phyloP scores from a whole-genome alignment of 306 rosid genomes.

The Lathyrus aphaca region DNA sequence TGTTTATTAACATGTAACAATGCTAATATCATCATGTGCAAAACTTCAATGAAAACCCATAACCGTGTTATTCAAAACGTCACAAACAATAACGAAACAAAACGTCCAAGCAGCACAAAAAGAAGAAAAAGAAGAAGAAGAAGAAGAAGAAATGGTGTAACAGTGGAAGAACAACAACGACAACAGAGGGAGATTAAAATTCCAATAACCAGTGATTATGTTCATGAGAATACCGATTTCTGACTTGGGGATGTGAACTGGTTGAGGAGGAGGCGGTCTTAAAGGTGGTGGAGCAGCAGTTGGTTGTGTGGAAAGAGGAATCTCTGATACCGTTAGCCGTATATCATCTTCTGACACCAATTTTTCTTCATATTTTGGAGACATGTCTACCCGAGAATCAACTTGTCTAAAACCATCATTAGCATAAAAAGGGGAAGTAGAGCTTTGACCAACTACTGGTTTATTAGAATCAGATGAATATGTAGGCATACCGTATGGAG shows the following conservation, averaged over 20 bases:
- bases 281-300: conserved; percentile 98
- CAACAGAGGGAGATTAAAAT: too few species aligned
- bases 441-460: conserved; percentile 56
- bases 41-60: too few species aligned
- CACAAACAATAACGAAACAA: too few species aligned
- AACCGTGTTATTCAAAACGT: conserved; percentile 9
- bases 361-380: conserved; percentile 67
- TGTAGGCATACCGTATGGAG: conserved; percentile 61
- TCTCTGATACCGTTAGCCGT: conserved; percentile 90
- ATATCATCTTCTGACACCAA: conserved; percentile 63
- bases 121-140: too few species aligned
- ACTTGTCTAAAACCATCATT: conserved; percentile 47
- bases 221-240: too few species aligned
- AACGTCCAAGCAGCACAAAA: too few species aligned
- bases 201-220: too few species aligned
- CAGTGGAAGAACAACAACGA: too few species aligned
- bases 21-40: conserved; percentile 26
- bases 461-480: conserved; percentile 57
- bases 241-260: conserved; percentile 64
- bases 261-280: conserved; percentile 97
- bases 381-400: conserved; percentile 49
- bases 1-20: conserved; percentile 33
- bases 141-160: too few species aligned
- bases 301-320: conserved; percentile 91
- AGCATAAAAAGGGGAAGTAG: conserved; percentile 66